Base-by-base conservation (phyloP, 1,284 basidiomycete genomes). In the Grifola frondosa region DNA sequence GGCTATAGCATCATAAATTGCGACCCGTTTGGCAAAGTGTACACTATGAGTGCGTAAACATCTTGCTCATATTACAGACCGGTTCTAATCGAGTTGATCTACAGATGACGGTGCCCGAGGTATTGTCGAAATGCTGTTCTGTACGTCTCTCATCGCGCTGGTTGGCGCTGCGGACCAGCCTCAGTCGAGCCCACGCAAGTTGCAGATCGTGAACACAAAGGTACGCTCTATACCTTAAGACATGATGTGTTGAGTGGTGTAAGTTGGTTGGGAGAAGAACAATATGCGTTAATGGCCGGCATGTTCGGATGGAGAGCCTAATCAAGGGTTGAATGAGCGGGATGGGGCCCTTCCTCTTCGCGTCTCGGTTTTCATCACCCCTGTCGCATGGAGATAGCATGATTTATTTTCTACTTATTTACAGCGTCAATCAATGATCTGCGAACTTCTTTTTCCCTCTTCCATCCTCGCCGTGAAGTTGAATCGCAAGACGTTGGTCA, bases 51-150 rank as follows among this genome's bases (percentile, higher is more conserved):
- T 92, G 62, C 65, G 87, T 78, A 19, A 36, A 15, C 24, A 5
- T 31, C 20, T 28, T 23, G 41, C 10, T 37, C 16, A 24, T n/a
- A n/a, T 11, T 16, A 22, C 9, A 20, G 37, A 38, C n/a, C 40
- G 11, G 40, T 11, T 37, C 21, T 26, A 1, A 19, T 23, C 28
- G 11, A 23, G 30, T 22, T 25, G 30, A n/a, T n/a, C n/a, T n/a
- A n/a, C 48, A 89, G 94, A 88, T 59, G 92, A 97, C 53, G 94
- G 94, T 3, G 91, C 96, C 1, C 83, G 89, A 12, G 93, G 92
- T 20, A 95, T 97, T 49, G 95, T 98, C 10, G 96, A 99, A 68
- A 99, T 99, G 96, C 77, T 99, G 47, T 99, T 99, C 73, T 97
- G 94, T 70, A 99, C 97, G 4, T 97, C 93, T 8, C 79, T 99